A percentile compares a stretch with the other conserved stretches of the same genome.
phyloP scores from a whole-genome alignment of 192 early-diverging fungal genomes.

The Backusella australiensis region DNA sequence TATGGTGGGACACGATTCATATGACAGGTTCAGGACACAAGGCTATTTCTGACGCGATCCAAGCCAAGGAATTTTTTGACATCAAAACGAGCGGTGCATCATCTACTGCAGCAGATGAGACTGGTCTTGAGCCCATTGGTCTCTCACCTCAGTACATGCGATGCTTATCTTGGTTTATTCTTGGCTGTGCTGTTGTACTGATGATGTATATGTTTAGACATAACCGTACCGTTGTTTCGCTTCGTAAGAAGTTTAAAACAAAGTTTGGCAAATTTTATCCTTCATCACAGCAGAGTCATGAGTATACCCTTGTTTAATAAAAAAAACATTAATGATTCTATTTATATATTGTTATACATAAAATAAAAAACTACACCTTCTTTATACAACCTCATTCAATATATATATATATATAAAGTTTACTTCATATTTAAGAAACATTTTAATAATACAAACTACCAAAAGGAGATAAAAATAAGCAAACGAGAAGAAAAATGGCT shows the following conservation, averaged over 20 bases:
- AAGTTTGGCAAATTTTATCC: background rate
- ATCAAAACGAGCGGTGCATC: background rate
- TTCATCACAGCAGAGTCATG: background rate
- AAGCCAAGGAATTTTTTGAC: background rate
- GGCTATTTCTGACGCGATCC: slow-evolving; percentile 12
- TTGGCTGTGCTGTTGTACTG: background rate
- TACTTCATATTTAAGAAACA: background rate
- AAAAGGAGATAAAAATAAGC: no score
- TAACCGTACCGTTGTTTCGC: background rate
- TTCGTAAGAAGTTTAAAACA: slow-evolving; percentile 1
- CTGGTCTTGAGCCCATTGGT: background rate
- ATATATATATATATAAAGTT: no score
- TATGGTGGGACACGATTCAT: slow-evolving; percentile 39
- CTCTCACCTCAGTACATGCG: background rate
- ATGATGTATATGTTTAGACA: background rate
- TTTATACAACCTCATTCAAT: background rate
- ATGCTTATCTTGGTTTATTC: background rate
- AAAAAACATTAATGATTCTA: background rate
- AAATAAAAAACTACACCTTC: no score
- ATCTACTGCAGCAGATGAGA: background rate
- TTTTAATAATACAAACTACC: background rate
- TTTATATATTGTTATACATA: background rate
- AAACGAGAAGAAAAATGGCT: background rate
- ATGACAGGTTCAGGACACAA: slow-evolving; percentile 32
- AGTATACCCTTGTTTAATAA: slow-evolving; percentile 9